Evolutionary conservation across 139 green algal genomes (phyloP), one percentile per base, ranked within the genome.

Genomic region (Protoeuglena noctilucae): DNA sequence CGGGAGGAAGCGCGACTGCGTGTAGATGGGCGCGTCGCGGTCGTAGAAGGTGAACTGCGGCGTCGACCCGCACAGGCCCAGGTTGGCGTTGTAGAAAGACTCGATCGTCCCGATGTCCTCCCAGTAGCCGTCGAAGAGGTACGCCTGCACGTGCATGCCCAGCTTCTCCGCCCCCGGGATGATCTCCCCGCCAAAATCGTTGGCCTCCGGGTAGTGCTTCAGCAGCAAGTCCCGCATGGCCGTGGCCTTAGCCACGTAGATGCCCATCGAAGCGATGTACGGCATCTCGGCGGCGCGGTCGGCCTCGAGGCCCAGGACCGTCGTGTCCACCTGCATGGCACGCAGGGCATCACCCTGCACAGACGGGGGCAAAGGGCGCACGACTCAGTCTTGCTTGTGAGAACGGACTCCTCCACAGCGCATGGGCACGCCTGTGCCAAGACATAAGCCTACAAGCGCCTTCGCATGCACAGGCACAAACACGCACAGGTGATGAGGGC

Each of bases 231-330:
- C 40, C 19, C 75, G 51, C 62, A 84, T 77, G 24, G 56, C 70
- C 6, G 55, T 58, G 14, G 81, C 83, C 51, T 82, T 88, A 66
- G 83, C 82, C 28, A 93, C 83, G 63, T 97, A 97, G 77, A 98
- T 98, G 58, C 91, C 91, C 91, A 98, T 98, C 64, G 79, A 93
- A n/a, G 91, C 91, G 63, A 97, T 98, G 83, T 93, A 98, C 9
- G 91, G 91, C 77, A 89, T 80, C 41, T 76, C 57, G 59, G 75
- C 66, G 16, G 91, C 91, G 43, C 80, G 65, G 39, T 83, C 75
- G 7, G 63, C 63, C 52, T 88, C 80, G n/a, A 93, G 71, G 2
- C 91, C 82, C 71, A 97, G 79, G 4, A 96, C 68, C 9, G 81
- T 93, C 30, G 91, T 99, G 81, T 98, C 91, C 51, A 97, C 89